Base-by-base conservation (phyloP, 768 basidiomycete genomes). In the Neoboletus subvelutipes region DNA sequence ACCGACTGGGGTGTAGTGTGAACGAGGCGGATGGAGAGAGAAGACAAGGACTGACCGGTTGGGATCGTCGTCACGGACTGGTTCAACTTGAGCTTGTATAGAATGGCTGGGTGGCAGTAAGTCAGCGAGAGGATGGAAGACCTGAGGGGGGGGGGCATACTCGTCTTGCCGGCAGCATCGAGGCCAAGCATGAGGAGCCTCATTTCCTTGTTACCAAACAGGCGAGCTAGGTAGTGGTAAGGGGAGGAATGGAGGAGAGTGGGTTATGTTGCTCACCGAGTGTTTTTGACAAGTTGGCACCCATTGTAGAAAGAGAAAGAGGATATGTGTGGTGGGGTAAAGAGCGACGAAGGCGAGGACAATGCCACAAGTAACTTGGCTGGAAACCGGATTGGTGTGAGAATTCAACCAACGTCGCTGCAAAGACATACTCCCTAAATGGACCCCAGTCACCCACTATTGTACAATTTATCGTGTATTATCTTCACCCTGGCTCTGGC, bases 161-260 rank as follows among this genome's bases (percentile, higher is more conserved):
- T 98, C 20, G 96, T 98, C 79, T 98, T 98, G 70, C 96, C 96
- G 46, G 96, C 96, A 43, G 96, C 96, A 72, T 98, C 96, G 65
- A 98, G 81, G 42, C 96, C 96, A 66, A 98, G 78, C 96, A 98
- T 98, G 72, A 97, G 78, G 68, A 96, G 78, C 68, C 94, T 80
- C 96, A 98, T 98, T 83, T 98, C 96, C 83, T 94, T 96, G 83
- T 94, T 98, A 61, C 94, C 95, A 74, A 98, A 98, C 65, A 98
- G 79, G 78, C 90, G 92, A 71, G 85, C 94, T 96, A 67, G 13
- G 43, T 29, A 41, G 40, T 4, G 28, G 45, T 66, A 31, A 67
- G 66, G 13, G 18, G 6, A n/a, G n/a, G 55, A 1, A 3, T 1
- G 4, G 15, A 9, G 1, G 1, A 2, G 15, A 1, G 28, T 2